Evolutionary conservation across 345 rosid genomes (phyloP).

Genomic region (Bruguiera parviflora): DNA sequence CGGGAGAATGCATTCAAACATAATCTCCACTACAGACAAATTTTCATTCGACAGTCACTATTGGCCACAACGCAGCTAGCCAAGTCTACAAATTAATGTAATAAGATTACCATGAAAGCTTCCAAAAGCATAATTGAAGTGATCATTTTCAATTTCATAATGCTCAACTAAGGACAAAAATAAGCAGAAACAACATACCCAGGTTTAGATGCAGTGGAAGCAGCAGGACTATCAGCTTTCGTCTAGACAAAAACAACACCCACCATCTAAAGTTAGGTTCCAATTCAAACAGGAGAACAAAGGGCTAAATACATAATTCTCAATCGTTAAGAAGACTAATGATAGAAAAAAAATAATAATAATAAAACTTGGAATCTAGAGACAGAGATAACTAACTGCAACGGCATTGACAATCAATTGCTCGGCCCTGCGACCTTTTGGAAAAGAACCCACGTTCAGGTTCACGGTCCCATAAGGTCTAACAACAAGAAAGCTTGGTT

Average conservation of each 20-base stretch:
- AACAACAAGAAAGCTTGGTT: constrained; percentile 37
- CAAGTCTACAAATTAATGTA: too few species aligned
- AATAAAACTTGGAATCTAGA: background rate
- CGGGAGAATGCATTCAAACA: too few species aligned
- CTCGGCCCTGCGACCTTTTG: constrained; percentile 37
- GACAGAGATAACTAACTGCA: constrained; percentile 41
- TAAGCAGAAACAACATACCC: constrained; percentile 44
- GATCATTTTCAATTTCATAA: too few species aligned
- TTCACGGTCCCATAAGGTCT: constrained; percentile 55
- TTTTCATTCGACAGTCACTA: too few species aligned
- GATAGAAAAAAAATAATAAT: too few species aligned
- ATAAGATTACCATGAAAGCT: too few species aligned
- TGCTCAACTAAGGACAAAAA: background rate
- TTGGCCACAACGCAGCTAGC: too few species aligned
- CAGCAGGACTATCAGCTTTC: constrained; percentile 48
- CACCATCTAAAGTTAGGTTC: background rate
- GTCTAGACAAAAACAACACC: constrained; percentile 39
- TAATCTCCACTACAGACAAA: too few species aligned
- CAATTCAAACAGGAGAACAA: background rate
- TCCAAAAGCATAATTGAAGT: too few species aligned
- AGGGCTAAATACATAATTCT: background rate
- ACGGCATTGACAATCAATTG: constrained; percentile 67
- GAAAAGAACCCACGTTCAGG: constrained; percentile 31
- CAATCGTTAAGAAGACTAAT: background rate
- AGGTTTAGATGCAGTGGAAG: constrained; percentile 50